Conservation (phyloP, 1,284 basidiomycete species). For the Moniliella sp. region DNA sequence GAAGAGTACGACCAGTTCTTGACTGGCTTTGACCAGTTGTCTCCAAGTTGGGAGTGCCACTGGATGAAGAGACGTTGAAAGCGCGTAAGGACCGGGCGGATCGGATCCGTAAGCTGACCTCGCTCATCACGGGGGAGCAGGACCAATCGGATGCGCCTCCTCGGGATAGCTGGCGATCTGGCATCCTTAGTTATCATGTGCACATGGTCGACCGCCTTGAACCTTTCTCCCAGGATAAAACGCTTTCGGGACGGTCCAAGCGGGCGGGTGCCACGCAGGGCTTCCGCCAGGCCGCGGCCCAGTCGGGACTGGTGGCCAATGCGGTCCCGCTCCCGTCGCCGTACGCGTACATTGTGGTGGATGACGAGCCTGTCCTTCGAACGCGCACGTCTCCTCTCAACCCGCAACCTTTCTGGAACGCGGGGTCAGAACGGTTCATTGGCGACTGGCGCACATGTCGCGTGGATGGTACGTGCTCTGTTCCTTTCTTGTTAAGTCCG, state of each 20-base stretch:
- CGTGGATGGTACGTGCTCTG: too few species aligned
- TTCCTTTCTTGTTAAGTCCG: background rate
- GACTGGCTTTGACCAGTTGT: constrained; percentile 20
- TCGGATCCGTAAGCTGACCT: constrained; percentile 12
- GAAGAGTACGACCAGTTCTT: constrained; percentile 5
- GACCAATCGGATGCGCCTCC: constrained; percentile 12
- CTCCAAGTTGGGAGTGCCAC: constrained; percentile 10
- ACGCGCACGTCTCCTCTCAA: constrained; percentile 22
- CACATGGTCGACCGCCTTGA: constrained; percentile 18
- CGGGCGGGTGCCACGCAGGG: too few species aligned
- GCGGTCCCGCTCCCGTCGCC: constrained; percentile 14
- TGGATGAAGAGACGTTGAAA: constrained; percentile 11
- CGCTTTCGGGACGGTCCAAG: constrained; percentile 1
- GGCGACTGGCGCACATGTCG: constrained; percentile 16
- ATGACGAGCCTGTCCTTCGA: constrained; percentile 24
- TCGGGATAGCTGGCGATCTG: constrained; percentile 7
- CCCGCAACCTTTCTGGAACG: constrained; percentile 22
- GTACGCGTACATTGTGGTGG: constrained; percentile 23
- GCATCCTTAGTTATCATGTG: constrained; percentile 25
- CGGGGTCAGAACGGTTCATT: constrained; percentile 18
- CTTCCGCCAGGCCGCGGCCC: background rate
- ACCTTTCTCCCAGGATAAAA: constrained; percentile 11
- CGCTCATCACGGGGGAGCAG: constrained; percentile 13
- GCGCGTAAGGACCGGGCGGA: constrained; percentile 10
- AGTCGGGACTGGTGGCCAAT: background rate